Evolutionary conservation across 768 basidiomycete species (phyloP).

Genomic region (Hysterangium stoloniferum): DNA sequence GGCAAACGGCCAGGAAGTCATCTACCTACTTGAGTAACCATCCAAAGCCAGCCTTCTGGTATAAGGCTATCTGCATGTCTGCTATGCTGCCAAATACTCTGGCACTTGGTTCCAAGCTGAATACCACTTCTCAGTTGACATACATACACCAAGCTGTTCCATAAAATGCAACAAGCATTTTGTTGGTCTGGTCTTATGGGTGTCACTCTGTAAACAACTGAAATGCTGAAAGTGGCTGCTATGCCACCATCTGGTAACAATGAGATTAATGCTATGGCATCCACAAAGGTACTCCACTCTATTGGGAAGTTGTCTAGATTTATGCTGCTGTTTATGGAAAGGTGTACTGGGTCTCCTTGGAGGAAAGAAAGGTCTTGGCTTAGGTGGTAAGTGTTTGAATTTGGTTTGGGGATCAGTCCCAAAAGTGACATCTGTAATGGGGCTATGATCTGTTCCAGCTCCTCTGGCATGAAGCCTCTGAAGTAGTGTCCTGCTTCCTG

Average conservation of each 20-base stretch:
- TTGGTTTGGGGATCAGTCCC: conserved; percentile 30
- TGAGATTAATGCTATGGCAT: conserved; percentile 20
- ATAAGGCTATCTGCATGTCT: conserved; percentile 27
- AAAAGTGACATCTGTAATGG: conserved; percentile 35
- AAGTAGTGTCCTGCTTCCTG: conserved; percentile 27
- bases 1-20: conserved; percentile 26
- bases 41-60: conserved; percentile 17
- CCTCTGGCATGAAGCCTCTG: conserved; percentile 19
- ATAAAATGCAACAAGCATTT: conserved; percentile 23
- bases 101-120: conserved; percentile 26
- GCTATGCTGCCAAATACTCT: conserved; percentile 31
- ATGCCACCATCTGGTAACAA: conserved; percentile 24
- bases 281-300: conserved; percentile 32
- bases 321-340: conserved; percentile 27
- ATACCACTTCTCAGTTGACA: conserved; percentile 26
- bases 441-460: conserved; percentile 27
- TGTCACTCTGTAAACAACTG: conserved; percentile 29
- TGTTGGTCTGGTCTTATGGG: conserved; percentile 28
- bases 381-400: conserved; percentile 20
- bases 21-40: conserved; percentile 33
- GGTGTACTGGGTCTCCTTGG: conserved; percentile 15
- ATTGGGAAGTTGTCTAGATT: conserved; percentile 25
- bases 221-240: conserved; percentile 34
- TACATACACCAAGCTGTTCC: conserved; percentile 27
- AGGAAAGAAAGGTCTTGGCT: conserved; percentile 31